Percentiles rank a stretch among this genome's conserved stretches.
Conservation (phyloP, 2,329 filamentous ascomycete species). For the Ilyonectria mors-panacis region DNA sequence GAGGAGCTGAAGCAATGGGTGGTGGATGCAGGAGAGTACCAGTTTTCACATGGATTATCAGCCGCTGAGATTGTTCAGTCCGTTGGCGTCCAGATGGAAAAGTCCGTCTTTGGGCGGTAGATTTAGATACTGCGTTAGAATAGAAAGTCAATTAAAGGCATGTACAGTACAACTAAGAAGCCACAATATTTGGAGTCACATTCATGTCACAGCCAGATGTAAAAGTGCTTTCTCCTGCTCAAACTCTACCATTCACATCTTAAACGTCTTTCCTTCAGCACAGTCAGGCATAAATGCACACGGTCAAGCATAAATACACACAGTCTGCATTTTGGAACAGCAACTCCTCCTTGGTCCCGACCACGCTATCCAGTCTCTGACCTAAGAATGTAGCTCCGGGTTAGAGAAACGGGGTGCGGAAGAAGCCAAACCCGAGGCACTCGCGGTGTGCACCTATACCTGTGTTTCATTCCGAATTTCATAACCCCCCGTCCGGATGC, state of each 20-base stretch:
- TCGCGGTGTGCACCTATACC: background rate
- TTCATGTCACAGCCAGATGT: no score
- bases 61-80: constrained; percentile 38
- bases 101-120: constrained; percentile 22
- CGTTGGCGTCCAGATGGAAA: background rate
- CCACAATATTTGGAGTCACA: no score
- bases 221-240: no score
- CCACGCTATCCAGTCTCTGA: no score
- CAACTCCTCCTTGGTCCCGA: no score
- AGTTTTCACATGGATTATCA: constrained; percentile 46
- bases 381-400: no score
- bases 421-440: background rate
- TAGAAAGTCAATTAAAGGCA: background rate
- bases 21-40: constrained; percentile 46
- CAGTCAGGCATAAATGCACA: no score
- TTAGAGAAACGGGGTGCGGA: background rate
- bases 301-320: no score
- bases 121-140: background rate
- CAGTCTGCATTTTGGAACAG: no score
- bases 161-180: no score
- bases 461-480: background rate
- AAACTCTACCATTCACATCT: no score
- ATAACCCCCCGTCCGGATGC: background rate
- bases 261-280: no score
- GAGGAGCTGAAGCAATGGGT: constrained; percentile 45